Conservation (phyloP, 768 basidiomycete genomes). For the Clavaria fumosa region DNA sequence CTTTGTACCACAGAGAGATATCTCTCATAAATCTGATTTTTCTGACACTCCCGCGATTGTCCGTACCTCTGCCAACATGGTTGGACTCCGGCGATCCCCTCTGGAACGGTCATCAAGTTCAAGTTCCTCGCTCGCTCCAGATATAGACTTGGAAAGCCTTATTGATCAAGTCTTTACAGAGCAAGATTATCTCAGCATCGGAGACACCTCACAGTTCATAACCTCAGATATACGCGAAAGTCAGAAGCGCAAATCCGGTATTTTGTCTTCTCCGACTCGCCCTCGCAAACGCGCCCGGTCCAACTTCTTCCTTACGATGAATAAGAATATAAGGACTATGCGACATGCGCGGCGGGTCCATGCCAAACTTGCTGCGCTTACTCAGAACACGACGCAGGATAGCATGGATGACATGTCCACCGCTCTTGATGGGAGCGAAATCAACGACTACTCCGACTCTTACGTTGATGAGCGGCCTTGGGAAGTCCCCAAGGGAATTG, state of each 20-base stretch:
- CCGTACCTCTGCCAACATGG: constrained; percentile 66
- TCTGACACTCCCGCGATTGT: constrained; percentile 51
- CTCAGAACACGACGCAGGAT: constrained; percentile 17
- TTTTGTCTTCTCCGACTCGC: constrained; percentile 3
- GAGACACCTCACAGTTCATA: too few relatives aligned
- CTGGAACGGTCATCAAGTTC: constrained; percentile 24
- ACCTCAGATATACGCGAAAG: constrained; percentile 26
- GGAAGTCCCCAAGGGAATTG: constrained; percentile 27
- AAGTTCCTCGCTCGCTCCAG: constrained; percentile 1
- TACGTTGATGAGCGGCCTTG: constrained; percentile 51
- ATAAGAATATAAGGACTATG: constrained; percentile 60
- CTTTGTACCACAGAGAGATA: too few relatives aligned
- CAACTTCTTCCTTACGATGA: constrained; percentile 51
- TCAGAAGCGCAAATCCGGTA: constrained; percentile 50
- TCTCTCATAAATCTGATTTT: too few relatives aligned
- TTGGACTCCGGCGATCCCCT: constrained; percentile 45
- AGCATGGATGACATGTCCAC: too few relatives aligned
- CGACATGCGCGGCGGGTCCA: constrained; percentile 61
- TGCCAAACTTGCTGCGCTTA: constrained; percentile 48
- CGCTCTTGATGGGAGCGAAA: constrained; percentile 13
- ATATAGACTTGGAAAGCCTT: neutral
- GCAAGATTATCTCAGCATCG: too few relatives aligned
- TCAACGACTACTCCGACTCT: constrained; percentile 15
- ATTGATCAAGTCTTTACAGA: too few relatives aligned
- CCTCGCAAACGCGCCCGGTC: constrained; percentile 48